A percentile compares a stretch with the other conserved stretches of the same genome.
phyloP scores from a whole-genome alignment of 1,284 basidiomycete genomes.

The Tylopilus sp. region DNA sequence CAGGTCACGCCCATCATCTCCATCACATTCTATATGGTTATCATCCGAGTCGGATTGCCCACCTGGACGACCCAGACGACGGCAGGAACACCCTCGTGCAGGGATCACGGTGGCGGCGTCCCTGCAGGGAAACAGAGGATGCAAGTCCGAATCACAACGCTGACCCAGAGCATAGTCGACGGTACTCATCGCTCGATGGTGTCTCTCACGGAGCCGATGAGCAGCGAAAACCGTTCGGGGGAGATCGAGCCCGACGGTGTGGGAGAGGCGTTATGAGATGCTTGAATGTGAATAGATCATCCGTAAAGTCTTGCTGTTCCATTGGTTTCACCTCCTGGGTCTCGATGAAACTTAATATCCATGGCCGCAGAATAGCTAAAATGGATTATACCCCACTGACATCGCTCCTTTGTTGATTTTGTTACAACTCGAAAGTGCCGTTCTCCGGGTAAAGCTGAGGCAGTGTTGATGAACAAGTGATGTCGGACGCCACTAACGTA shows the following conservation, averaged over 20 bases:
- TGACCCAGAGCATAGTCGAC: not conserved
- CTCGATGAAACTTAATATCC: too few species aligned
- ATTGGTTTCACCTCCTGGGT: too few species aligned
- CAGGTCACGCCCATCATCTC: constrained; percentile 5
- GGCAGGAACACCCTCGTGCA: not conserved
- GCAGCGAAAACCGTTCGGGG: too few species aligned
- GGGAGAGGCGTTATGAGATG: not conserved
- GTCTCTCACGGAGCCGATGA: not conserved
- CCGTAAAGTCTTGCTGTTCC: too few species aligned
- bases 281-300: not conserved
- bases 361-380: too few species aligned
- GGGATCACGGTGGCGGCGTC: not conserved
- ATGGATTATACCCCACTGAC: too few species aligned
- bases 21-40: not conserved
- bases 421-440: too few species aligned
- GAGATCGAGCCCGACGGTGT: not conserved
- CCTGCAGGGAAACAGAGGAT: not conserved
- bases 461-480: too few species aligned
- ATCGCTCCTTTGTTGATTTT: too few species aligned
- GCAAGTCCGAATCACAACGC: not conserved
- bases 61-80: not conserved
- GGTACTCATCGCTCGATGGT: not conserved
- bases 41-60: not conserved
- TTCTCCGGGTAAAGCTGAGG: too few species aligned
- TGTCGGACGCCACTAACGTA: too few species aligned